Conservation (phyloP, 352 stramenopile species). For the Globisporangium nunn region DNA sequence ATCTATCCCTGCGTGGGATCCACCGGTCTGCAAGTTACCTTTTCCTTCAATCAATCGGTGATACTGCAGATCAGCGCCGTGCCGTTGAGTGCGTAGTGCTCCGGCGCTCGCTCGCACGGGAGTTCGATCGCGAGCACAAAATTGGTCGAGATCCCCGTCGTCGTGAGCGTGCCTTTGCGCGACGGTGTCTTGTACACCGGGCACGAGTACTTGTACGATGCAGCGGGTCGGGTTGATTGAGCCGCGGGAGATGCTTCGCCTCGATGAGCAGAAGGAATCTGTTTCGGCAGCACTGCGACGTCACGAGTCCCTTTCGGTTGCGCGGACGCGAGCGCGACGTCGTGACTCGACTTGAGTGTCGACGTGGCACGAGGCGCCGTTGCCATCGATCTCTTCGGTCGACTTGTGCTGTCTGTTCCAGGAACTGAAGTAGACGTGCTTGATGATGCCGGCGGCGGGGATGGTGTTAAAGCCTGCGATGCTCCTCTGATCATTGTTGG, state of each 20-base stretch:
- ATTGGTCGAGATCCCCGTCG: slow-evolving; percentile 91
- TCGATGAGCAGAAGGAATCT: not conserved
- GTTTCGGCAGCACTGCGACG: not conserved
- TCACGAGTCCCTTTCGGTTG: not conserved
- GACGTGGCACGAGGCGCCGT: not conserved
- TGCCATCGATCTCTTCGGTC: not conserved
- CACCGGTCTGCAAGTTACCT: too few relatives aligned
- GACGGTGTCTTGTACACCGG: slow-evolving; percentile 90
- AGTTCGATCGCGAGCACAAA: slow-evolving; percentile 89
- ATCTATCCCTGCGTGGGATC: too few relatives aligned
- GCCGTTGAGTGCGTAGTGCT: slow-evolving; percentile 88
- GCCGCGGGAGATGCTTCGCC: not conserved
- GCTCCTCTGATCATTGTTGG: slow-evolving; percentile 24
- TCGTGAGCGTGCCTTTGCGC: slow-evolving; percentile 87
- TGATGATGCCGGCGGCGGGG: not conserved
- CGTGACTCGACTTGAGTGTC: not conserved
- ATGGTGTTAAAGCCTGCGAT: not conserved
- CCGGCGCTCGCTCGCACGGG: slow-evolving; percentile 51
- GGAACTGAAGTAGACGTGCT: not conserved
- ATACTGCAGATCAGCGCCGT: slow-evolving; percentile 83
- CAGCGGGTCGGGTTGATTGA: not conserved
- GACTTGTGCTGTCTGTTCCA: not conserved
- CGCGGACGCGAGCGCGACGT: not conserved
- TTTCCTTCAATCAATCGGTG: slow-evolving; percentile 3
- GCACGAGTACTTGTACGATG: slow-evolving; percentile 63